phyloP scores from a whole-genome alignment of 352 stramenopile genomes.

The Saprolegnia parasitica region DNA sequence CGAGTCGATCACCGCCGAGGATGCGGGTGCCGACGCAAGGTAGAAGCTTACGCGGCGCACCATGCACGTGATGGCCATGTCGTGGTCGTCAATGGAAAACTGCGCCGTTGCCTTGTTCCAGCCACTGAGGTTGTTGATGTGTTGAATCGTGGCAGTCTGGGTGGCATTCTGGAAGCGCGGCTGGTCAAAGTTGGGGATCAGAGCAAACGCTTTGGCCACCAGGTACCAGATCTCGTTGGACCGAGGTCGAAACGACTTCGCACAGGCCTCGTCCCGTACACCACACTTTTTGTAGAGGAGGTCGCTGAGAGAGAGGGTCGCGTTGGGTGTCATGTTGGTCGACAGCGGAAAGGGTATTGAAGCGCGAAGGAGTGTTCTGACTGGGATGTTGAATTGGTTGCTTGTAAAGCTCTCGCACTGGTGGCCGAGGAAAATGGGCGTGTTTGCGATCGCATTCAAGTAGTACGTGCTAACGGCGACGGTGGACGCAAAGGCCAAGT shows the following conservation, averaged over 20 bases:
- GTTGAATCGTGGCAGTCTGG: background rate
- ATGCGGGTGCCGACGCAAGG: slow-evolving; percentile 4
- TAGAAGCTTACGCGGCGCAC: slow-evolving; percentile 28
- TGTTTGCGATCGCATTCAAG: slow-evolving; percentile 30
- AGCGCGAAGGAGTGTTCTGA: slow-evolving; percentile 29
- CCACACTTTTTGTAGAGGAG: slow-evolving; percentile 31
- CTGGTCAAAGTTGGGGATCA: slow-evolving; percentile 30
- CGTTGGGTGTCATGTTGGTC: slow-evolving; percentile 6
- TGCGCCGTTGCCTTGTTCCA: slow-evolving; percentile 30
- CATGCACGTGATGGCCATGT: slow-evolving; percentile 26
- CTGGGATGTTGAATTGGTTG: slow-evolving; percentile 31
- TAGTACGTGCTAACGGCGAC: slow-evolving; percentile 29
- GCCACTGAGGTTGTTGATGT: slow-evolving; percentile 22
- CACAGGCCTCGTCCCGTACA: slow-evolving; percentile 26
- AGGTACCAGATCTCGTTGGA: slow-evolving; percentile 24
- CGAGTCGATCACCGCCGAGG: slow-evolving; percentile 27
- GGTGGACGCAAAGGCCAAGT: slow-evolving; percentile 24
- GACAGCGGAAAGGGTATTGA: slow-evolving; percentile 21
- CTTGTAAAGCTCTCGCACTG: slow-evolving; percentile 25
- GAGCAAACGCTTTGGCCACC: slow-evolving; percentile 21
- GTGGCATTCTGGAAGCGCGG: background rate
- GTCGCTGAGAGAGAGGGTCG: slow-evolving; percentile 27
- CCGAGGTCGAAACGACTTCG: slow-evolving; percentile 24
- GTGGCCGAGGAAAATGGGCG: slow-evolving; percentile 28
- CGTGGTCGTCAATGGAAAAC: slow-evolving; percentile 21